phyloP scores from a whole-genome alignment of 257 asterid species.

The Jasminum sambac region DNA sequence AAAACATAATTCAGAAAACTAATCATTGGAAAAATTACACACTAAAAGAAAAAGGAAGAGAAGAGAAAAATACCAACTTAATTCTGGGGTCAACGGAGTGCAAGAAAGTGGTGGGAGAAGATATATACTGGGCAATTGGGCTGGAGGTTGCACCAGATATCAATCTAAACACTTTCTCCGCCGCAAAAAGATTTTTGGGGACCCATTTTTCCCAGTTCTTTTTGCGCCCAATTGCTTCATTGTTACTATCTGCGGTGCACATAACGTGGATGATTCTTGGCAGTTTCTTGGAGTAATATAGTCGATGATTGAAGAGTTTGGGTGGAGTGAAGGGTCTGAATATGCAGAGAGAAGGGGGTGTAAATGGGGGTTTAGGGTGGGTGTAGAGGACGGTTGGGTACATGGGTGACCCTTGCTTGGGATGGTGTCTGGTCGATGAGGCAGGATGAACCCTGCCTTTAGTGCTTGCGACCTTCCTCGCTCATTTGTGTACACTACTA shows the following conservation, averaged over 20 bases:
- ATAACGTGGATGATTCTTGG: slow-evolving; percentile 36
- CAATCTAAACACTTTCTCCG: slow-evolving; percentile 78
- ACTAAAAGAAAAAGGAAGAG: neutral
- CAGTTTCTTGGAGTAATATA: slow-evolving; percentile 21
- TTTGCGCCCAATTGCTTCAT: slow-evolving; percentile 33
- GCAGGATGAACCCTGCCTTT: neutral
- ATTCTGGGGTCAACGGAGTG: slow-evolving; percentile 90
- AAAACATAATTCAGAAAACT: too few relatives aligned
- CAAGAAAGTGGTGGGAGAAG: slow-evolving; percentile 93
- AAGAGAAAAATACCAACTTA: slow-evolving; percentile 61
- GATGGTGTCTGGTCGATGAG: slow-evolving; percentile 4
- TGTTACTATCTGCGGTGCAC: slow-evolving; percentile 38
- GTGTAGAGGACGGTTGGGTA: slow-evolving; percentile 42
- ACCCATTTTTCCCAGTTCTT: slow-evolving; percentile 81
- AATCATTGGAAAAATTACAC: neutral
- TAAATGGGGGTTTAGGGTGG: slow-evolving; percentile 26
- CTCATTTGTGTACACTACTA: neutral
- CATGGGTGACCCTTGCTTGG: slow-evolving; percentile 35
- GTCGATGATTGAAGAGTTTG: slow-evolving; percentile 22
- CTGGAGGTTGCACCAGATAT: slow-evolving; percentile 94
- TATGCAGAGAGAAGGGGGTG: slow-evolving; percentile 22
- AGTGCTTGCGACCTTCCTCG: neutral
- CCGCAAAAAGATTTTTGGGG: slow-evolving; percentile 66
- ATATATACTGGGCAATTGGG: slow-evolving; percentile 93
- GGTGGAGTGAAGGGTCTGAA: slow-evolving; percentile 20